Conservation (phyloP, 2,329 filamentous ascomycete genomes). For the Aaosphaeria arxii region DNA sequence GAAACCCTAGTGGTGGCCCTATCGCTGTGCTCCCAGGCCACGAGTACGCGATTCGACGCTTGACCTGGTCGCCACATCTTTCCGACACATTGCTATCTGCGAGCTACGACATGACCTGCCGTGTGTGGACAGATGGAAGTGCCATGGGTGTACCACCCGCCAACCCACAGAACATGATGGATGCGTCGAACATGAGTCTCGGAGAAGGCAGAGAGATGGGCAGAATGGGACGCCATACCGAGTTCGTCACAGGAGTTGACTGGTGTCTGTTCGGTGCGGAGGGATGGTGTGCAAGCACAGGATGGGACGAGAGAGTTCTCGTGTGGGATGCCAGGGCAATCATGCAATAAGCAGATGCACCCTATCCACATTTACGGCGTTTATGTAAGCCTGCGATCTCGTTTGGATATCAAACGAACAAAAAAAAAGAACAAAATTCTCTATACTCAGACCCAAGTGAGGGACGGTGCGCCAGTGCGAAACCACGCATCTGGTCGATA, state of each 20-base stretch:
- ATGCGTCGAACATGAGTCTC: constrained; percentile 37
- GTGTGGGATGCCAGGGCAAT: constrained; percentile 83
- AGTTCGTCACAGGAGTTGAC: constrained; percentile 94
- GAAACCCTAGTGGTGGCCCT: constrained; percentile 70
- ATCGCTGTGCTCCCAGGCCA: constrained; percentile 76
- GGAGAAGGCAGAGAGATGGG: constrained; percentile 70
- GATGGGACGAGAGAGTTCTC: constrained; percentile 88
- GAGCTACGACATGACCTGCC: constrained; percentile 97
- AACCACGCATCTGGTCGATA: too few species aligned
- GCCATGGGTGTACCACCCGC: constrained; percentile 40
- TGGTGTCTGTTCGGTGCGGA: constrained; percentile 97
- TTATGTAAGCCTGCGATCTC: too few species aligned
- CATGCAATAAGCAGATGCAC: constrained; percentile 42
- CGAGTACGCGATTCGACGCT: constrained; percentile 80
- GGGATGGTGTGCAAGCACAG: constrained; percentile 91
- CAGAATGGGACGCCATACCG: constrained; percentile 87
- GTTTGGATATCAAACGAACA: too few species aligned
- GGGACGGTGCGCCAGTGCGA: too few species aligned
- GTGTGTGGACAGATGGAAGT: constrained; percentile 86
- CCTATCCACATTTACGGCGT: too few species aligned
- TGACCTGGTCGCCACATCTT: constrained; percentile 94
- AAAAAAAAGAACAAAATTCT: too few species aligned
- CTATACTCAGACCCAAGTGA: too few species aligned
- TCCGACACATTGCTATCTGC: constrained; percentile 82
- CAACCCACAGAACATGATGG: constrained; percentile 30